A percentile compares a stretch with the other conserved stretches of the same genome.
Conservation (phyloP, 805 yeast genomes). For the Kluyveromyces wickerhamii region DNA sequence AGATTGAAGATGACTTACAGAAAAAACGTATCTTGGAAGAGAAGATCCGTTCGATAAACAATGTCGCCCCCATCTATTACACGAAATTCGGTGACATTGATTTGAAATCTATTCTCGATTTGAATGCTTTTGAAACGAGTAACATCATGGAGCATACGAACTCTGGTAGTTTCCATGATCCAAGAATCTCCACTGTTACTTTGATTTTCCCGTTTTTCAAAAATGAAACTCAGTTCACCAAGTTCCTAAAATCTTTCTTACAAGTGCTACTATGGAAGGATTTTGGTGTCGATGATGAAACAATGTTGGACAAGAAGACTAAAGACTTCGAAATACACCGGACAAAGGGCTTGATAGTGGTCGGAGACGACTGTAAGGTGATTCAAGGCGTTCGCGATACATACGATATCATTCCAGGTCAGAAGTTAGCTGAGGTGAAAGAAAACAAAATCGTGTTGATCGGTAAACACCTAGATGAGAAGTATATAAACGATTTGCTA, state of each 20-base stretch:
- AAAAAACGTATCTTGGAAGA: slow-evolving; percentile 28
- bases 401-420: slow-evolving; percentile 61
- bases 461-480: slow-evolving; percentile 51
- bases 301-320: neutral
- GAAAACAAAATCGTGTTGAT: slow-evolving; percentile 62
- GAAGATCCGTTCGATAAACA: slow-evolving; percentile 46
- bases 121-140: slow-evolving; percentile 63
- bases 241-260: slow-evolving; percentile 49
- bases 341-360: slow-evolving; percentile 64
- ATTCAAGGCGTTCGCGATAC: slow-evolving; percentile 92
- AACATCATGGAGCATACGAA: slow-evolving; percentile 11
- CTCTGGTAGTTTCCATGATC: slow-evolving; percentile 36
- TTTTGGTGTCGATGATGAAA: slow-evolving; percentile 39
- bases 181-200: slow-evolving; percentile 46
- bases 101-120: slow-evolving; percentile 56
- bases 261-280: slow-evolving; percentile 66
- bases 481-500: slow-evolving; percentile 27
- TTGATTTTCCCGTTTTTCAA: slow-evolving; percentile 38
- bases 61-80: slow-evolving; percentile 55
- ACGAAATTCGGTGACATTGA: slow-evolving; percentile 71
- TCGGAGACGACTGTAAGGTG: slow-evolving; percentile 42
- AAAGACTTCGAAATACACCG: slow-evolving; percentile 59
- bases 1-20: slow-evolving; percentile 23
- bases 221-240: slow-evolving; percentile 31
- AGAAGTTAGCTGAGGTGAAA: slow-evolving; percentile 26